A percentile compares a stretch with the other conserved stretches of the same genome.
Conservation (phyloP, 306 rosid genomes). For the Castanospermum australe region DNA sequence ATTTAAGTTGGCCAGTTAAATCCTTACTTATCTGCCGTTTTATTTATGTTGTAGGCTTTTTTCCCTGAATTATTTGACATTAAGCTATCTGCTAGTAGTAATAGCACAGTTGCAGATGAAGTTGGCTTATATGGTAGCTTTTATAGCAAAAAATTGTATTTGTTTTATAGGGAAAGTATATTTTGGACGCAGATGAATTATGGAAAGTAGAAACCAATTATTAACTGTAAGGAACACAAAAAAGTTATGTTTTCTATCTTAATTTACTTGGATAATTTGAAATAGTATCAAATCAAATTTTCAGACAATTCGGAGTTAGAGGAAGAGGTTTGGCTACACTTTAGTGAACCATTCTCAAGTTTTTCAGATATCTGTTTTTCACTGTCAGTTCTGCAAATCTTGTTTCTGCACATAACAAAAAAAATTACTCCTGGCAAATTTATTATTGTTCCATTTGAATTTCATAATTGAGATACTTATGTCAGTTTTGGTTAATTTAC, state of each 20-base stretch:
- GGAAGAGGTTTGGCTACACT: not conserved
- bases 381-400: not conserved
- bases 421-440: not conserved
- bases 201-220: not conserved
- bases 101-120: not conserved
- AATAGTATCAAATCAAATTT: not conserved
- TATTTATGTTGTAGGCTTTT: not conserved
- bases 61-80: not conserved
- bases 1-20: slow-evolving; percentile 7
- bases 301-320: not conserved
- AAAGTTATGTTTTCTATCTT: not conserved
- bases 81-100: not conserved
- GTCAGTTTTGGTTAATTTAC: not conserved
- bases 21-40: slow-evolving; percentile 14
- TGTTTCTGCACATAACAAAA: not conserved
- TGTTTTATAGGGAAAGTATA: not conserved
- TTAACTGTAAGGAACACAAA: not conserved
- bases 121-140: not conserved
- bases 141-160: not conserved
- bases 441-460: not conserved
- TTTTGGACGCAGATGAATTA: not conserved
- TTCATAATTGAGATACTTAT: not conserved
- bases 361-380: not conserved
- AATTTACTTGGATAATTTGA: not conserved
- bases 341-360: not conserved